These are phyloP conservation scores for Gnaphalium uliginosum DNA, from an alignment of 129 eudicot genomes.

Conservation along the genomic window DNA sequence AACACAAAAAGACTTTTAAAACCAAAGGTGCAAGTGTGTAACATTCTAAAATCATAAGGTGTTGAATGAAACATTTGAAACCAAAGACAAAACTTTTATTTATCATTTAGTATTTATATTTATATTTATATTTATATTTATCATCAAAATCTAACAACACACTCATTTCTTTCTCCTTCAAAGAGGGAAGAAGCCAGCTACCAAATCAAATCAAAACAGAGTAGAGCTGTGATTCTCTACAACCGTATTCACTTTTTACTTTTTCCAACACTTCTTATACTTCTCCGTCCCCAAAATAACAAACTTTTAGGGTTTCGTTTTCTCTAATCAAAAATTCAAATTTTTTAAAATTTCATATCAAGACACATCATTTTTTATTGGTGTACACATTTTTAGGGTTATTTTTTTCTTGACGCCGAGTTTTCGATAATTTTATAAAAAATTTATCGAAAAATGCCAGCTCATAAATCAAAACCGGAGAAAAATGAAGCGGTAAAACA, in stretches of 20 bases:
- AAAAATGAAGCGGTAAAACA: conserved; percentile 45
- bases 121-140: conserved; percentile 13
- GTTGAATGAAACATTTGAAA: conserved; percentile 9
- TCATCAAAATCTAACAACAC: conserved; percentile 18
- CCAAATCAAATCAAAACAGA: conserved; percentile 8
- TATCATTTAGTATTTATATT: not conserved
- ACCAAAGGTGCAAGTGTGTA: not conserved
- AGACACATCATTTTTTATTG: conserved; percentile 9
- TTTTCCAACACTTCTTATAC: conserved; percentile 26
- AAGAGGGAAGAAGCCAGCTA: conserved; percentile 20
- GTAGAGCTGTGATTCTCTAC: conserved; percentile 29
- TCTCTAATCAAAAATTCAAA: not conserved
- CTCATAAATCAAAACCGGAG: conserved; percentile 60
- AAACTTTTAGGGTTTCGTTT: not conserved
- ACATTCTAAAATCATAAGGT: not conserved
- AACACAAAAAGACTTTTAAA: too few relatives aligned
- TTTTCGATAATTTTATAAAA: not conserved
- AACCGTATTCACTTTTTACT: conserved; percentile 13
- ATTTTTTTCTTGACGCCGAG: conserved; percentile 10
- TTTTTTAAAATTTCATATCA: not conserved
- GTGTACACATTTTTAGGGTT: conserved; percentile 23
- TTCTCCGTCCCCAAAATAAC: conserved; percentile 34
- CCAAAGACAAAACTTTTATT: conserved; percentile 29
- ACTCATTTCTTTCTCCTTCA: conserved; percentile 29
- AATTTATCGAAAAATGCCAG: conserved; percentile 52